Percentiles rank a stretch among this genome's conserved stretches.
Evolutionary conservation across 371 early-diverging fungal species (phyloP).

Genomic region (Mortierella polycephala): DNA sequence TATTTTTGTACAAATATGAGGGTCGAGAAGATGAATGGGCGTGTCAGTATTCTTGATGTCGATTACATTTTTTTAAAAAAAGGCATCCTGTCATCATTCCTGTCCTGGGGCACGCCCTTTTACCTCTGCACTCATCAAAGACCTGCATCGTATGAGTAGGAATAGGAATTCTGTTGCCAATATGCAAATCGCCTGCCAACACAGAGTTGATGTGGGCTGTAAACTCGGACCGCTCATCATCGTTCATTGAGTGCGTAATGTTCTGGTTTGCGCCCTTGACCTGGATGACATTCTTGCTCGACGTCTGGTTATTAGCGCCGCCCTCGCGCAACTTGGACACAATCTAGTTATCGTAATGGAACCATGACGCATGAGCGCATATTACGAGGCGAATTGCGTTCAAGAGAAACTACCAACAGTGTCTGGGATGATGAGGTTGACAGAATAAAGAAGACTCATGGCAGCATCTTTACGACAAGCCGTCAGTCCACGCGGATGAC

Average conservation of each 20-base stretch:
- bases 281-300: conserved; percentile 83
- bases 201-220: conserved; percentile 92
- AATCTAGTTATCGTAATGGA: conserved; percentile 54
- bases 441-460: conserved; percentile 13
- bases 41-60: not conserved
- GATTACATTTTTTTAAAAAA: not conserved
- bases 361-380: not conserved
- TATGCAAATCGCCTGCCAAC: conserved; percentile 82
- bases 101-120: not conserved
- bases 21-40: not conserved
- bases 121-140: conserved; percentile 91
- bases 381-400: not conserved
- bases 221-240: conserved; percentile 96
- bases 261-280: conserved; percentile 87
- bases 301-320: conserved; percentile 66
- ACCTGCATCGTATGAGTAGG: conserved; percentile 93
- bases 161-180: conserved; percentile 89
- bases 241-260: conserved; percentile 91
- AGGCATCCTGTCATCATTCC: not conserved
- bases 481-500: conserved; percentile 22
- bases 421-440: conserved; percentile 8
- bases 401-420: conserved; percentile 2
- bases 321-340: conserved; percentile 74
- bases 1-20: conserved; percentile 10
- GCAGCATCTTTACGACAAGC: not conserved